phyloP scores from a whole-genome alignment of 257 asterid species.

The Vinca minor region DNA sequence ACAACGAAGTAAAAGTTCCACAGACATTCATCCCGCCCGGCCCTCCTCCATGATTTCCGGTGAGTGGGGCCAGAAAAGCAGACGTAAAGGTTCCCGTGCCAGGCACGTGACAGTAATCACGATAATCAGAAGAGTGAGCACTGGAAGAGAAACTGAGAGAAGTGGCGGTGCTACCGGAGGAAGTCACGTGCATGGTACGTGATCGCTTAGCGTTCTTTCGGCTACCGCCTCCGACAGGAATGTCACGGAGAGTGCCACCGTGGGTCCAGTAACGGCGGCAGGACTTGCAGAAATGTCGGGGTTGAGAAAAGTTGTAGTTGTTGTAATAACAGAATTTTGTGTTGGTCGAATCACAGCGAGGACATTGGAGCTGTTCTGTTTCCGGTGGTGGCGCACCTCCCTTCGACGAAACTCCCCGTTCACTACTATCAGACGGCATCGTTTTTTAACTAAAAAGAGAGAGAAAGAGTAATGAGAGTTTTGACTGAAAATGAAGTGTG shows the following conservation, averaged over 20 bases:
- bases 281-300: slow-evolving; percentile 85
- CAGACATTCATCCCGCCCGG: slow-evolving; percentile 39
- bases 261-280: slow-evolving; percentile 99
- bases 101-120: slow-evolving; percentile 48
- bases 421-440: slow-evolving; percentile 48
- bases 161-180: slow-evolving; percentile 1
- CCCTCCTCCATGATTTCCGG: slow-evolving; percentile 32
- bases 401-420: slow-evolving; percentile 28
- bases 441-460: neutral
- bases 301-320: slow-evolving; percentile 93
- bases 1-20: slow-evolving; percentile 69
- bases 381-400: slow-evolving; percentile 65
- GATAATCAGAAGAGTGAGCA: slow-evolving; percentile 20
- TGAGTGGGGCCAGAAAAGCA: slow-evolving; percentile 33
- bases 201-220: slow-evolving; percentile 86
- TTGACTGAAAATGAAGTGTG: neutral
- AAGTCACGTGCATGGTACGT: slow-evolving; percentile 39
- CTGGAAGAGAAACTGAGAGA: slow-evolving; percentile 11
- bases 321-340: slow-evolving; percentile 94
- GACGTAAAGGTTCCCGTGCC: slow-evolving; percentile 18
- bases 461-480: neutral
- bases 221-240: slow-evolving; percentile 85
- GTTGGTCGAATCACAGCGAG: slow-evolving; percentile 89
- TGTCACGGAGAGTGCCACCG: slow-evolving; percentile 92
- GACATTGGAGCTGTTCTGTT: slow-evolving; percentile 88